Base-by-base conservation (phyloP, 2,329 filamentous ascomycete species). In the Neofusicoccum parvum region DNA sequence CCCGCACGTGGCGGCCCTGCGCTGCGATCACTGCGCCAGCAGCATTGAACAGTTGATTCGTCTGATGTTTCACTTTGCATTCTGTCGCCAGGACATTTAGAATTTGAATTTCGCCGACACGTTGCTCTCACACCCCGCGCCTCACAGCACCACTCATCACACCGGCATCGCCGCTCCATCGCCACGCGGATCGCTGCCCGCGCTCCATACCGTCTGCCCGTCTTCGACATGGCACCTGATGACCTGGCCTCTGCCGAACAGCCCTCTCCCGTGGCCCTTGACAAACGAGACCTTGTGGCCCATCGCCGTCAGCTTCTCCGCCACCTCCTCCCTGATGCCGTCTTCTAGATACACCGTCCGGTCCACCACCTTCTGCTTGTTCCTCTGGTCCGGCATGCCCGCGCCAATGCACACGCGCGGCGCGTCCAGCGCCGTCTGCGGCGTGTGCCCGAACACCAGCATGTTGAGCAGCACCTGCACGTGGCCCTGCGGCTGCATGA, bases 401-500 rank as follows among this genome's bases (percentile, higher is more conserved):
- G 91, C 88, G 1, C 90, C 90, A 66, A 98, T 92, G 72, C 93
- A 97, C 69, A 98, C 85, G n/a, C 95, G 85, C 15, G 95, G 94
- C 3, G 94, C 90, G 74, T 99, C 95, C 0, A 98, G 85, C 2
- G 94, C 93, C 66, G 92, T 88, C 78, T 99, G 95, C 0, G 94
- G 93, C 68, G 89, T 90, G 62, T 92, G 83, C 1, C 88, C 88
- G 71, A 94, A 96, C 0, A 93, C 87, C 0, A 96, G 79, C 86
- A 96, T 94, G 70, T 96, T 96, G 1, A 98, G 83, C 10, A 99
- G 80, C 0, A 97, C 93, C 78, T 98, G 95, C 0, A 98, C 89
- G 67, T 98, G 95, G 23, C 94, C 95, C 78, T 98, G 95, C 0
- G 95, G 95, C 80, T 99, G 95, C 91, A 98, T 98, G 79, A 96